phyloP scores from a whole-genome alignment of 441 rosid genomes.

The Pelargonium australe region DNA sequence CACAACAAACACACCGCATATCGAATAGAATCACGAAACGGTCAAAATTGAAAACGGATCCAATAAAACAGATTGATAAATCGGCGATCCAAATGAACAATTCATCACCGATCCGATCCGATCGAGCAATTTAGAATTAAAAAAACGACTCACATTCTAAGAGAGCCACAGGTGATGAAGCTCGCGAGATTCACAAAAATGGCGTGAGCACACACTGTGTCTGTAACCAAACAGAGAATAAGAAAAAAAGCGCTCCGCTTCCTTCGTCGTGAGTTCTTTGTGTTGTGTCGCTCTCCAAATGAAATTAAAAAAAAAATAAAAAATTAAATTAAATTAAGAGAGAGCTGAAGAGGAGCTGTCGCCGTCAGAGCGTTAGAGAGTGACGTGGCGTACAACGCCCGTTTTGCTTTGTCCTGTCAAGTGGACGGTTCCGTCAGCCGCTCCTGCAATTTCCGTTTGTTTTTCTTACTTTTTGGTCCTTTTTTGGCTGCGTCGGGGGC shows the following conservation, averaged over 20 bases:
- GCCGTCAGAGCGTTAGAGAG: slow-evolving; percentile 4
- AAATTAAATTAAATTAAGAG: not conserved
- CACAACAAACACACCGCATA: not conserved
- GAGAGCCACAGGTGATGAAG: not conserved
- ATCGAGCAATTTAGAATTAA: not conserved
- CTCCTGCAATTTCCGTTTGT: not conserved
- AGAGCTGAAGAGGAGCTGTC: not conserved
- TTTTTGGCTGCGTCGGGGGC: no score
- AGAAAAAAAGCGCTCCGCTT: not conserved
- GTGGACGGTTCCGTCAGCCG: not conserved
- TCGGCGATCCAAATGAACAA: not conserved
- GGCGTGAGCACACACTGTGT: not conserved
- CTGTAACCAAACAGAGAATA: no score
- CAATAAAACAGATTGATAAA: not conserved
- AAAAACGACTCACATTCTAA: not conserved
- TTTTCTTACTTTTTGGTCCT: no score
- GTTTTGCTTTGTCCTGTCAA: not conserved
- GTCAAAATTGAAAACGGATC: not conserved
- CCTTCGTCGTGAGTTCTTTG: not conserved
- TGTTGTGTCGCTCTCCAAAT: not conserved
- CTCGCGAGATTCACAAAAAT: not conserved
- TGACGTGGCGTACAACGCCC: slow-evolving; percentile 8
- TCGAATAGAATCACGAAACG: not conserved
- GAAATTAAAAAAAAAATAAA: not conserved
- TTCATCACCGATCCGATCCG: not conserved